Base-by-base conservation (phyloP, 306 rosid species). In the Heteromeles arbutifolia region DNA sequence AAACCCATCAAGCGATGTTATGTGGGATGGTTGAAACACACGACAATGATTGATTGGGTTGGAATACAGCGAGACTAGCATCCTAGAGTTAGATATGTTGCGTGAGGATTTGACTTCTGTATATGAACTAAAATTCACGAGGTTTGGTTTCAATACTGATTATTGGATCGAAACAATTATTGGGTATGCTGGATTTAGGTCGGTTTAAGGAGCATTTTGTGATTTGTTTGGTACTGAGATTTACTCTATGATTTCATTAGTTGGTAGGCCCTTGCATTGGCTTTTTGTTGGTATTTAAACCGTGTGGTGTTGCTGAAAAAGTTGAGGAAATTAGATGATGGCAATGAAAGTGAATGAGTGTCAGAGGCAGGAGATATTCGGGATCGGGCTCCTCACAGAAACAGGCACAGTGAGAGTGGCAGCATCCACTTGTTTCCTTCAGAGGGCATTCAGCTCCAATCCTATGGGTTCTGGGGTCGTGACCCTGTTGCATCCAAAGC, bases 361-460 rank as follows among this genome's bases (percentile, higher is more conserved):
- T 91, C 98, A 41, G 93, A 94, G 82, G 97, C 90, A 11, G 98
- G 98, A 44, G 98, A 94, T 52, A 90, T 90, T 19, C 96, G 96
- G 44, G 96, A 95, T 73, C 82, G 96, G 44, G 92, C 89, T 68
- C 91, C 89, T 76, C 80, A 88, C 74, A 85, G 74, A 74, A 77
- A 61, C 59, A 84, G 90, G 71, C 43, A 78, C 77, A 87, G 96
- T 71, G 83, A 75, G 25, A 84, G 85, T 69, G 58, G 56, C 70
- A 88, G 84, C 72, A 52, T 84, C 39, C 76, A 58, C 22, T 58
- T 85, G 67, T 71, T 82, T 67, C 70, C 84, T 77, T 11, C 80
- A 37, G 86, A 73, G 19, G 87, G 86, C 29, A 44, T 59, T 25
- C 73, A 32, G 5, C 69, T 80, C 77, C 88, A 72, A 24, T 71